Base-by-base conservation (phyloP, 257 asterid species). In the Coffea eugenioides region DNA sequence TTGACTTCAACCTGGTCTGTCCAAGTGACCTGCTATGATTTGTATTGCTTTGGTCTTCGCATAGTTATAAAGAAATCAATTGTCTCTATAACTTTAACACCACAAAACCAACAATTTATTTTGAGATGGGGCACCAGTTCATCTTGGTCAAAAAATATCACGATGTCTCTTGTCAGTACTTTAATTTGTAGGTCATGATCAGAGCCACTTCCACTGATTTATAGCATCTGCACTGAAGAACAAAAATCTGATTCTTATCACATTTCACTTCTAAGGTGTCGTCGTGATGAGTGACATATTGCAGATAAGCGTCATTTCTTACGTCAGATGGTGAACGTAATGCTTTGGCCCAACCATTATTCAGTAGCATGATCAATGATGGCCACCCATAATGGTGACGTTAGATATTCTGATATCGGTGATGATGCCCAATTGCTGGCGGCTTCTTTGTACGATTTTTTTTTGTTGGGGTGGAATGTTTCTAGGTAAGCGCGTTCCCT, bases 311-410 rank as follows among this genome's bases (percentile, higher is more conserved):
- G 57, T 76, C 78, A 48, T 48, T 36, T 2, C 4, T 39, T 14
- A n/a, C 39, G 77, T 73, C 27, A 31, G 15, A 15, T 12, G 5
- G 7, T 3, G 23, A 12, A 73, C 77, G 66, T 52, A 49, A 49
- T 15, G 45, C 45, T 14, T 1, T 41, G 13, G 14, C 43, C n/a
- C 4, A 5, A 15, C 49, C 46, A 48, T n/a, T 1, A 11, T 41
- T 8, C 8, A 16, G 14, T 51, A 6, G 57, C 25, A 31, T 31
- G 34, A 31, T 31, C 34, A 31, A 75, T 62, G 13, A 74, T 46
- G 79, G 23, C 80, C 76, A 56, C 27, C 34, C 34, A 31, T 31
- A 31, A 67, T 15, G 12, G 52, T 57, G 72, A 56, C 83, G 77
- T 68, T 49, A 56, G 76, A 43, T 72, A 6, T 27, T 31, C 34